Percentiles rank a stretch among this genome's conserved stretches.
Conservation (phyloP, 139 green algal species). For the Astrephomene gubernaculifera region DNA sequence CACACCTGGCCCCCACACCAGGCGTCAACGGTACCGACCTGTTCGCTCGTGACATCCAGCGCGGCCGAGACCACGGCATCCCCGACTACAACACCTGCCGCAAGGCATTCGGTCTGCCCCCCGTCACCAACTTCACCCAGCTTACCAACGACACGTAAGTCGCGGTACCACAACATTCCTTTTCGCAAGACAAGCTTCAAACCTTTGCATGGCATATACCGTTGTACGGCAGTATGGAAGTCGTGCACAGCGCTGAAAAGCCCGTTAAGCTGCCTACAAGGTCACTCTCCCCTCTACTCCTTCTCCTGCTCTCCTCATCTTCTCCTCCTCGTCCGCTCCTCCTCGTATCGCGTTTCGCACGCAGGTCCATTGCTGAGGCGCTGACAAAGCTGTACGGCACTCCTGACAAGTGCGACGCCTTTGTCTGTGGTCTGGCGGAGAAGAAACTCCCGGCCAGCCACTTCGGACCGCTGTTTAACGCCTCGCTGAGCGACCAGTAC, state of each 20-base stretch:
- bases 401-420: slow-evolving; percentile 46
- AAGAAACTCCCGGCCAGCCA: slow-evolving; percentile 14
- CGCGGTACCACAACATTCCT: too few species aligned
- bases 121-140: slow-evolving; percentile 18
- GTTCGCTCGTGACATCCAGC: slow-evolving; percentile 54
- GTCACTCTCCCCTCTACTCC: too few species aligned
- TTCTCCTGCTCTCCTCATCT: too few species aligned
- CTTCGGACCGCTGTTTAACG: slow-evolving; percentile 46
- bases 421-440: slow-evolving; percentile 55
- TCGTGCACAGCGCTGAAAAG: too few species aligned
- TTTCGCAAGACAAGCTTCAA: too few species aligned
- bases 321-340: too few species aligned
- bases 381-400: slow-evolving; percentile 41
- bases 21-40: slow-evolving; percentile 53
- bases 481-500: slow-evolving; percentile 56
- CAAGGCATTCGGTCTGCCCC: slow-evolving; percentile 10
- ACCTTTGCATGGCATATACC: background rate
- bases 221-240: background rate
- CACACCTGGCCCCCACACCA: too few species aligned
- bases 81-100: slow-evolving; percentile 58
- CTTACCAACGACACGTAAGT: slow-evolving; percentile 41
- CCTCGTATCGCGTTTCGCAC: too few species aligned
- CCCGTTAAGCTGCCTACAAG: too few species aligned
- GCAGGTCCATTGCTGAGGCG: background rate
- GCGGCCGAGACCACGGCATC: slow-evolving; percentile 57